Evolutionary conservation across 2,329 filamentous ascomycete genomes (phyloP).

Genomic region (Claviceps purpurea): DNA sequence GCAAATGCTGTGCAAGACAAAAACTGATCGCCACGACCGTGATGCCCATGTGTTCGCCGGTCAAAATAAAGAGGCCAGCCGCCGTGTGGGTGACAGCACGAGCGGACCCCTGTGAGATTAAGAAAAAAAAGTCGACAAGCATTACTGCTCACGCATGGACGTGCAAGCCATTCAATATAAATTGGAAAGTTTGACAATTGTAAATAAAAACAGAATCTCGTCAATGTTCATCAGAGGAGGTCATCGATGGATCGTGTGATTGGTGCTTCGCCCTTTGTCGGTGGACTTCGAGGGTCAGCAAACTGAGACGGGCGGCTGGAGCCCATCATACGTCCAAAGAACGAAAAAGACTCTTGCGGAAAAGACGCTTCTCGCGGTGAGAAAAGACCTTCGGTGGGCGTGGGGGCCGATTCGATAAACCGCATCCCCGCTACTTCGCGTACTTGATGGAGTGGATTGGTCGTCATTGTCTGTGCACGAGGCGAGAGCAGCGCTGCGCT

Average conservation of each 20-base stretch:
- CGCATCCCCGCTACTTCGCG: conserved; percentile 33
- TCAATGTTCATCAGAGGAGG: conserved; percentile 40
- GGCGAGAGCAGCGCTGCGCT: conserved; percentile 55
- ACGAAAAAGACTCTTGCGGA: conserved; percentile 37
- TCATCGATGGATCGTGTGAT: conserved; percentile 71
- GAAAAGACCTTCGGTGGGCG: conserved; percentile 38
- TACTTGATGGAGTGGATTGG: conserved; percentile 44
- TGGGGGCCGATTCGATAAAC: conserved; percentile 38
- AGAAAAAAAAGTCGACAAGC: no score
- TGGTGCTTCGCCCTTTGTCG: conserved; percentile 58
- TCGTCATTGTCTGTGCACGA: conserved; percentile 58
- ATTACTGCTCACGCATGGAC: background rate
- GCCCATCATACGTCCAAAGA: conserved; percentile 30
- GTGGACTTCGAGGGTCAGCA: conserved; percentile 60
- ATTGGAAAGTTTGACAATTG: background rate
- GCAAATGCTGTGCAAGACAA: conserved; percentile 3
- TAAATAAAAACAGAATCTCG: background rate
- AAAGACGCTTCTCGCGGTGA: conserved; percentile 40
- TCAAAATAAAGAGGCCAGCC: background rate
- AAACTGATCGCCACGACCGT: background rate
- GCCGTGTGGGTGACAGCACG: no score
- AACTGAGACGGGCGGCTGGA: conserved; percentile 38
- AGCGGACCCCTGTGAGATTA: no score
- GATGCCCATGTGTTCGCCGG: background rate
- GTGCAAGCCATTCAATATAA: background rate